These are phyloP conservation scores for Stellera chamaejasme DNA, from an alignment of 345 rosid genomes.

Conservation along the genomic window DNA sequence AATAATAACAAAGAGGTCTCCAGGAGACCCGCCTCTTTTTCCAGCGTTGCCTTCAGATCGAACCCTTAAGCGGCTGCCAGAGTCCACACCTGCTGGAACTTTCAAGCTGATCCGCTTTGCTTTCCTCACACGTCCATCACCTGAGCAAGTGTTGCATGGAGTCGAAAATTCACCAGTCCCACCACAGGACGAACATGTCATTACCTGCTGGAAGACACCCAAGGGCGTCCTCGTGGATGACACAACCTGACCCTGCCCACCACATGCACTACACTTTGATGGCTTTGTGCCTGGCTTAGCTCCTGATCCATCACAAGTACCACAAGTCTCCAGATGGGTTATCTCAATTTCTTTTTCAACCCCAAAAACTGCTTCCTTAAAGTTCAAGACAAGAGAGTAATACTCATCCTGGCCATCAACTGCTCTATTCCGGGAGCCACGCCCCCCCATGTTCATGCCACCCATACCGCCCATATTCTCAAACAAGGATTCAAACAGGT, in stretches of 20 bases:
- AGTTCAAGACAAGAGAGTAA: conserved; percentile 62
- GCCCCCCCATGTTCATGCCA: conserved; percentile 67
- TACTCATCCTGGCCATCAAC: conserved; percentile 91
- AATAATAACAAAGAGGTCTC: conserved; percentile 80
- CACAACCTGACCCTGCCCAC: conserved; percentile 97
- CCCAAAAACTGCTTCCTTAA: conserved; percentile 95
- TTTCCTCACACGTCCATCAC: conserved; percentile 85
- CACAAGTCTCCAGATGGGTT: conserved; percentile 77
- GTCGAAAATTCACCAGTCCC: conserved; percentile 77
- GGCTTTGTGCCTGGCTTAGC: conserved; percentile 85
- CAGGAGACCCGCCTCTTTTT: conserved; percentile 83
- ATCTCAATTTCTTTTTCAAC: conserved; percentile 92
- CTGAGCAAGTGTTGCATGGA: conserved; percentile 75
- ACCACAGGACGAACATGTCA: conserved; percentile 76
- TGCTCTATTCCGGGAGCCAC: conserved; percentile 72
- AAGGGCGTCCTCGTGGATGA: conserved; percentile 87
- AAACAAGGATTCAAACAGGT: conserved; percentile 81
- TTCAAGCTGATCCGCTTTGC: conserved; percentile 87
- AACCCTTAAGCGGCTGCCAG: conserved; percentile 91
- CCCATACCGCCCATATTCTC: conserved; percentile 93
- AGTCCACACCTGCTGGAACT: conserved; percentile 94
- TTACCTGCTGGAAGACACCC: conserved; percentile 98
- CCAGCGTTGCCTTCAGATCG: conserved; percentile 96
- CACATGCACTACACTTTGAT: conserved; percentile 73
- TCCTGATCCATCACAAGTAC: conserved; percentile 85